Evolutionary conservation across 768 basidiomycete species (phyloP).

Genomic region (Lepiota venenata): DNA sequence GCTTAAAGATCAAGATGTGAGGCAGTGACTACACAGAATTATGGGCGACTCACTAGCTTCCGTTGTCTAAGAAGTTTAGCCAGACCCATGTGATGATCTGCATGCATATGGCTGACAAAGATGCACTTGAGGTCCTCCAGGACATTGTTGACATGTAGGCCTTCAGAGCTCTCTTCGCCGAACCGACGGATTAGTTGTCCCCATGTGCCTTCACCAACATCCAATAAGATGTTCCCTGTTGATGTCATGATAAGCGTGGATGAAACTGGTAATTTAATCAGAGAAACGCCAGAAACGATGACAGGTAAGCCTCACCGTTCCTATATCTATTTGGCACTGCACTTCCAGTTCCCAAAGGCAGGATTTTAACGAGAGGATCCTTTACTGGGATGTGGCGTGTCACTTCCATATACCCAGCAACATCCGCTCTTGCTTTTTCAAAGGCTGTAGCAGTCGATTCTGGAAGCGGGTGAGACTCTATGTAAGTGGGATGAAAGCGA

Average conservation of each 20-base stretch:
- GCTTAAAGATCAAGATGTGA: not conserved
- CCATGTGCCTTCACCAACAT: conserved; percentile 90
- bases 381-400: conserved; percentile 17
- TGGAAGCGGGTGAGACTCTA: conserved; percentile 22
- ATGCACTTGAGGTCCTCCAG: conserved; percentile 74
- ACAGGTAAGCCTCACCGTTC: conserved; percentile 55
- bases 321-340: conserved; percentile 82
- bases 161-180: conserved; percentile 40
- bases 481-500: conserved; percentile 36
- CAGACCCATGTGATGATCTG: conserved; percentile 88
- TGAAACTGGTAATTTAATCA: conserved; percentile 48
- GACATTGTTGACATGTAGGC: conserved; percentile 47
- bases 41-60: conserved; percentile 42
- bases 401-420: conserved; percentile 21
- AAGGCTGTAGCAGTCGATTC: conserved; percentile 35
- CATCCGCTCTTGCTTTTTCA: conserved; percentile 29
- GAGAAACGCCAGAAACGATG: not conserved
- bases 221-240: conserved; percentile 73
- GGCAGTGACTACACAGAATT: not conserved
- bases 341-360: conserved; percentile 87
- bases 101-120: conserved; percentile 89
- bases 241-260: conserved; percentile 79
- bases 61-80: conserved; percentile 71
- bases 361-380: conserved; percentile 51
- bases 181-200: conserved; percentile 83